Evolutionary conservation across 1,284 basidiomycete species (phyloP).

Genomic region (Ceratobasidium theobromae): DNA sequence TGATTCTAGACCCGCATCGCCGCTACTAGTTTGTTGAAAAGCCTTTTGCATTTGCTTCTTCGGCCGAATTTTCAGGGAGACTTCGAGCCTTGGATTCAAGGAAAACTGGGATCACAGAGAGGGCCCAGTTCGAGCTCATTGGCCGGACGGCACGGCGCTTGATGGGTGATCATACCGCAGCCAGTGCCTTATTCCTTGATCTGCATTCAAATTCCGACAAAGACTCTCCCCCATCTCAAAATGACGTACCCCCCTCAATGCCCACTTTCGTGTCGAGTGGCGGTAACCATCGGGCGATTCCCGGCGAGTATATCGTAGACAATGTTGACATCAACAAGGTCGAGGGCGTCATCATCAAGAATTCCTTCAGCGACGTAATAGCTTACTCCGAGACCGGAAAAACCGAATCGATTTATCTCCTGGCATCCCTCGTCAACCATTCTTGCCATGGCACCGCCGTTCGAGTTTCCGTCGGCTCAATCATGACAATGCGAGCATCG

Average conservation of each 20-base stretch:
- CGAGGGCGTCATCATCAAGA: conserved; percentile 31
- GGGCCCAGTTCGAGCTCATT: conserved; percentile 21
- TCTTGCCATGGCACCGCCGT: conserved; percentile 40
- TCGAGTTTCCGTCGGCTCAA: conserved; percentile 38
- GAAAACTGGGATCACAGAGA: not conserved
- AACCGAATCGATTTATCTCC: conserved; percentile 40
- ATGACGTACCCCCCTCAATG: not conserved
- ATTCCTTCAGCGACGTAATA: conserved; percentile 12
- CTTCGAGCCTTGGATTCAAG: not conserved
- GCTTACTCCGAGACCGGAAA: not conserved
- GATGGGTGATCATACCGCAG: conserved; percentile 30
- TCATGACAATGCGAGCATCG: conserved; percentile 38
- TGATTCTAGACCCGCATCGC: not conserved
- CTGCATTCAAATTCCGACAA: conserved; percentile 33
- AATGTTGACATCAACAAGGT: conserved; percentile 33
- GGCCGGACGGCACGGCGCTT: conserved; percentile 32
- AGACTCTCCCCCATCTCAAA: not conserved
- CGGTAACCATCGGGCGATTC: not conserved
- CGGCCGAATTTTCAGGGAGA: conserved; percentile 19
- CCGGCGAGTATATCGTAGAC: not conserved
- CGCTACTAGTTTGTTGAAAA: conserved; percentile 35
- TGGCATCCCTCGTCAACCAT: conserved; percentile 44
- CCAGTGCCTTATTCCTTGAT: conserved; percentile 23
- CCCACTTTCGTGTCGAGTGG: not conserved
- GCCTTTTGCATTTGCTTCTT: conserved; percentile 34